Conservation (phyloP, 2,329 filamentous ascomycete species). For the Fusarium tuaranense region DNA sequence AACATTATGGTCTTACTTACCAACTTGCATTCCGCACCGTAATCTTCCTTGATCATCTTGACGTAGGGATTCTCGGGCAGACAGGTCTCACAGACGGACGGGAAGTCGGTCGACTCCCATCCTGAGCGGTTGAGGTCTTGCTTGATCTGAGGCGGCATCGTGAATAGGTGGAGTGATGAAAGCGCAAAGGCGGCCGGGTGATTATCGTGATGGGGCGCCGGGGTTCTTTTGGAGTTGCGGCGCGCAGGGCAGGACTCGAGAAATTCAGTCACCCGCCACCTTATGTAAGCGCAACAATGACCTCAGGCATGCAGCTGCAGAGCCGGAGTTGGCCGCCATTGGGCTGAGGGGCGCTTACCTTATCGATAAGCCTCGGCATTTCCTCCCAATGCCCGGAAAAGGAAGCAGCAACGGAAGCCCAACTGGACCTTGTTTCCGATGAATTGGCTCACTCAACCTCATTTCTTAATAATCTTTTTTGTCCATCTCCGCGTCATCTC, state of each 20-base stretch:
- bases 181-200: constrained; percentile 27
- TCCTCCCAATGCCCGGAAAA: neutral
- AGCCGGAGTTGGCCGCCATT: constrained; percentile 32
- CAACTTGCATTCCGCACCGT: constrained; percentile 87
- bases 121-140: constrained; percentile 95
- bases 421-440: neutral
- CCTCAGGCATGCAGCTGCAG: constrained; percentile 15
- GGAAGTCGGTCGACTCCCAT: constrained; percentile 94
- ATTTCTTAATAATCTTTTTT: neutral
- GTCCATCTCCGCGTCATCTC: constrained; percentile 6
- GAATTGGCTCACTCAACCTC: neutral
- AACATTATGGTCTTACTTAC: constrained; percentile 43
- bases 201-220: constrained; percentile 32
- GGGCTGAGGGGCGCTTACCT: constrained; percentile 24
- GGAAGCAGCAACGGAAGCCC: neutral
- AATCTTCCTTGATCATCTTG: constrained; percentile 98
- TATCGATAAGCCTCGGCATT: constrained; percentile 43
- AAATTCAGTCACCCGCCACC: constrained; percentile 44
- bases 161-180: constrained; percentile 34
- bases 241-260: constrained; percentile 27
- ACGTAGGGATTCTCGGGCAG: constrained; percentile 97
- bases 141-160: constrained; percentile 92
- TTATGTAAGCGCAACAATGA: constrained; percentile 39
- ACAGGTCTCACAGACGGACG: constrained; percentile 91
- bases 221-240: constrained; percentile 41